These are phyloP conservation scores for Ophiostoma piceae DNA, from an alignment of 2,329 filamentous ascomycete species.

Conservation along the genomic window DNA sequence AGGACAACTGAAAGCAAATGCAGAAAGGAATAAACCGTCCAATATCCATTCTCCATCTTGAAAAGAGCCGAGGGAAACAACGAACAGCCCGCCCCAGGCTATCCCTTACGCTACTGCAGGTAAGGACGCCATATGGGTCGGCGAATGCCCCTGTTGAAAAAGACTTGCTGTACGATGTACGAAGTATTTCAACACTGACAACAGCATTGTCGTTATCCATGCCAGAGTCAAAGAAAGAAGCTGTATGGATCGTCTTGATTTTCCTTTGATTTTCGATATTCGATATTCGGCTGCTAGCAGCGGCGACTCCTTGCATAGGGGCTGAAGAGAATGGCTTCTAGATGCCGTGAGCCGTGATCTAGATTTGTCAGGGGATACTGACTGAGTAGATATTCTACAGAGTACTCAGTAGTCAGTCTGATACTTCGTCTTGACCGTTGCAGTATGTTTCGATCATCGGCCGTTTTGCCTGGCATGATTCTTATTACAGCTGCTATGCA, in stretches of 20 bases:
- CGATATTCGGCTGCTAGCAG: background rate
- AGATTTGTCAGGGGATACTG: background rate
- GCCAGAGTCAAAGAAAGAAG: too few species aligned
- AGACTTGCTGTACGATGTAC: background rate
- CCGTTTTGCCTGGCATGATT: background rate
- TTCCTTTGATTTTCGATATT: background rate
- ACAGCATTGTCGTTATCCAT: background rate
- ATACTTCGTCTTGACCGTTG: too few species aligned
- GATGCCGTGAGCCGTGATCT: background rate
- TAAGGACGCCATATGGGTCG: slow-evolving; percentile 7
- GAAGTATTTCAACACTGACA: background rate
- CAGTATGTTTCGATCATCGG: background rate
- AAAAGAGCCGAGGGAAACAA: slow-evolving; percentile 9
- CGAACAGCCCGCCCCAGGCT: slow-evolving; percentile 1
- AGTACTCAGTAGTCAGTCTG: background rate
- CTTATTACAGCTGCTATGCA: background rate
- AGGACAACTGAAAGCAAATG: background rate
- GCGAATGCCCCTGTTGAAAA: slow-evolving; percentile 11
- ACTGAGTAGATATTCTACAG: background rate
- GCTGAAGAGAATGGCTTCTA: background rate
- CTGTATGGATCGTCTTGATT: background rate
- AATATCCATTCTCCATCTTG: background rate
- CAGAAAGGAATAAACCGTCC: background rate
- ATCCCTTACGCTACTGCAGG: slow-evolving; percentile 15
- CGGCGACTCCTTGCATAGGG: slow-evolving; percentile 11